Conservation (phyloP, 768 basidiomycete genomes). For the Phaffia tasmanica region DNA sequence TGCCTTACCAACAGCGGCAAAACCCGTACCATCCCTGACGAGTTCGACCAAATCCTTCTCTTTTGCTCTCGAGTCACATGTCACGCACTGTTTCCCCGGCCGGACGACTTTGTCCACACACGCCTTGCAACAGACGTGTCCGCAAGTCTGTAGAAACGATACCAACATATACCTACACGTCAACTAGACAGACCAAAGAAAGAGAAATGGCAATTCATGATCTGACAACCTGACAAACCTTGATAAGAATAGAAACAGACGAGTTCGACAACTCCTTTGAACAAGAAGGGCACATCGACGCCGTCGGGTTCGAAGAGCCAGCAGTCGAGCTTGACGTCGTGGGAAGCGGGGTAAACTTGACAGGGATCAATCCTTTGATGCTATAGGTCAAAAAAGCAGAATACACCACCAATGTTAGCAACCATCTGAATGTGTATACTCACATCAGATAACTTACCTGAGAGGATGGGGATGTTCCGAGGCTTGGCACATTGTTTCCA, state of each 20-base stretch:
- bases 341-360: constrained; percentile 57
- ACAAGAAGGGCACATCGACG: constrained; percentile 73
- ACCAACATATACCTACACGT: not conserved
- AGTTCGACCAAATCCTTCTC: constrained; percentile 70
- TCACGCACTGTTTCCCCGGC: constrained; percentile 67
- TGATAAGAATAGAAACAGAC: constrained; percentile 33
- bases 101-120: constrained; percentile 80
- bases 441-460: constrained; percentile 45
- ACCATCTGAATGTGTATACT: not conserved
- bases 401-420: constrained; percentile 17
- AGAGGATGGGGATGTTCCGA: constrained; percentile 66
- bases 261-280: constrained; percentile 75
- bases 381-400: constrained; percentile 39
- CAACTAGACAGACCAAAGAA: not conserved
- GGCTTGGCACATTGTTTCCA: constrained; percentile 80
- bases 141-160: constrained; percentile 49
- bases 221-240: constrained; percentile 3
- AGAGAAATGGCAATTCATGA: not conserved
- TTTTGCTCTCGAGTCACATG: constrained; percentile 59
- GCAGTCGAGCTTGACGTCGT: constrained; percentile 27
- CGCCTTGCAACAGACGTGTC: constrained; percentile 81
- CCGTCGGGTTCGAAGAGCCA: constrained; percentile 35
- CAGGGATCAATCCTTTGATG: constrained; percentile 67
- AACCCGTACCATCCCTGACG: constrained; percentile 64
- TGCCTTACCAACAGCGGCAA: constrained; percentile 16